Conservation (phyloP, 805 yeast species). For the Scheffersomyces coipomensis region DNA sequence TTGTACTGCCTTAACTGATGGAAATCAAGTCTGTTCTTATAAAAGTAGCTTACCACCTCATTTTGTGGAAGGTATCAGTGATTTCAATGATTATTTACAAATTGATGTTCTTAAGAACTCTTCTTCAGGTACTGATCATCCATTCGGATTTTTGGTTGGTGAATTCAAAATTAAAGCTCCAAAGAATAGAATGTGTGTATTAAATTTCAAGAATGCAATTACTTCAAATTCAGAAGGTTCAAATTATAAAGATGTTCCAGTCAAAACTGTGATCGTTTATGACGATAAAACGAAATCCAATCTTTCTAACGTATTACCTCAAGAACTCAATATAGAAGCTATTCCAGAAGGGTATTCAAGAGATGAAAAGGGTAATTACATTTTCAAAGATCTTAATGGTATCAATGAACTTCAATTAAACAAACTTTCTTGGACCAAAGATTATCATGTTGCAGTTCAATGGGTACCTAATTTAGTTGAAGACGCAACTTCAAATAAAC, state of each 20-base stretch:
- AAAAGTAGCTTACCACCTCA: constrained; percentile 47
- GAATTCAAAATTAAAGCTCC: constrained; percentile 56
- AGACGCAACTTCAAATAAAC: constrained; percentile 29
- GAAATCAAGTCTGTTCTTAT: constrained; percentile 54
- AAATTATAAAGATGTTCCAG: constrained; percentile 47
- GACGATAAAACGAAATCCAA: constrained; percentile 23
- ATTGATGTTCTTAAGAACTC: constrained; percentile 53
- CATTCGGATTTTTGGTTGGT: constrained; percentile 67
- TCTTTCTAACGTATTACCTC: constrained; percentile 2
- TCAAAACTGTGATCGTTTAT: constrained; percentile 58
- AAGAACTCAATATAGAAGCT: constrained; percentile 7
- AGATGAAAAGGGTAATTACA: constrained; percentile 40
- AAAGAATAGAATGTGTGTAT: constrained; percentile 62
- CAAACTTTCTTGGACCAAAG: constrained; percentile 58
- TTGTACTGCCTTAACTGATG: constrained; percentile 43
- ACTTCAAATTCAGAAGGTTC: constrained; percentile 13
- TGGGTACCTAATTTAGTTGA: constrained; percentile 65
- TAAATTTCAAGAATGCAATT: constrained; percentile 53
- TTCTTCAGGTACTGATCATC: constrained; percentile 39
- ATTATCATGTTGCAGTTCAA: constrained; percentile 63
- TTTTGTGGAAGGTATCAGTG: constrained; percentile 26
- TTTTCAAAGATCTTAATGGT: constrained; percentile 58
- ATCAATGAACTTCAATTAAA: constrained; percentile 64
- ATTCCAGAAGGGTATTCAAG: constrained; percentile 48
- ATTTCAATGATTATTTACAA: constrained; percentile 43